Percentiles rank a stretch among this genome's conserved stretches.
Conservation (phyloP, 176 grass and related monocot genomes). For the Eremochloa ophiuroides region DNA sequence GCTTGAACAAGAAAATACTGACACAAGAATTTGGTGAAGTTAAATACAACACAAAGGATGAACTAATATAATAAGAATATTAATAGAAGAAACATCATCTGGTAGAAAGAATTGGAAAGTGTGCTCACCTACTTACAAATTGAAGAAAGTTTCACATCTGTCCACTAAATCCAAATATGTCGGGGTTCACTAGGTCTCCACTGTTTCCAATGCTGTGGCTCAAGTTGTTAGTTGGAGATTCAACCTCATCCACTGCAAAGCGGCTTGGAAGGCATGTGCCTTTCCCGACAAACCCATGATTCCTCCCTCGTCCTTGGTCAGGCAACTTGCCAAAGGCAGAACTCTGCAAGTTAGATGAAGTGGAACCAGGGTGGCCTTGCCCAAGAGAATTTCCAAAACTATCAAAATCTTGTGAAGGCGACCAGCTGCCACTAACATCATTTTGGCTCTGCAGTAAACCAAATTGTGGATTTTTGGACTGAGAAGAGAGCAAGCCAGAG, state of each 20-base stretch:
- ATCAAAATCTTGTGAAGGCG: constrained; percentile 39
- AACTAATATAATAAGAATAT: not conserved
- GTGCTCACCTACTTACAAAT: constrained; percentile 67
- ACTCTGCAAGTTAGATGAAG: constrained; percentile 48
- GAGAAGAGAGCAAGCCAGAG: constrained; percentile 47
- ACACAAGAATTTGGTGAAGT: not conserved
- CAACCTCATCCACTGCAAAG: constrained; percentile 90
- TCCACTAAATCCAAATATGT: constrained; percentile 66
- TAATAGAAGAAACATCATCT: not conserved
- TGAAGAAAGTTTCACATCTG: constrained; percentile 59
- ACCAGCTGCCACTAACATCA: constrained; percentile 47
- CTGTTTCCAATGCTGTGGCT: constrained; percentile 66
- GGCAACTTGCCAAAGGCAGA: constrained; percentile 44
- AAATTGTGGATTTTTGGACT: constrained; percentile 61
- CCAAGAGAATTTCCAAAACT: constrained; percentile 42
- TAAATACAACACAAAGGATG: not conserved
- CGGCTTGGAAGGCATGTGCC: constrained; percentile 84
- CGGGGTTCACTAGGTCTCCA: constrained; percentile 63
- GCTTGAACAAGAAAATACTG: not conserved
- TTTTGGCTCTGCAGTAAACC: constrained; percentile 48
- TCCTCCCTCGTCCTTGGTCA: constrained; percentile 60
- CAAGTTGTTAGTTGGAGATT: constrained; percentile 76
- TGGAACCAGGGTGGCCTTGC: constrained; percentile 23
- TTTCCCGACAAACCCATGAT: constrained; percentile 95
- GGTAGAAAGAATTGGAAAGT: not conserved